These are phyloP conservation scores for Botrytis aclada DNA, from an alignment of 2,329 filamentous ascomycete genomes.

Conservation along the genomic window DNA sequence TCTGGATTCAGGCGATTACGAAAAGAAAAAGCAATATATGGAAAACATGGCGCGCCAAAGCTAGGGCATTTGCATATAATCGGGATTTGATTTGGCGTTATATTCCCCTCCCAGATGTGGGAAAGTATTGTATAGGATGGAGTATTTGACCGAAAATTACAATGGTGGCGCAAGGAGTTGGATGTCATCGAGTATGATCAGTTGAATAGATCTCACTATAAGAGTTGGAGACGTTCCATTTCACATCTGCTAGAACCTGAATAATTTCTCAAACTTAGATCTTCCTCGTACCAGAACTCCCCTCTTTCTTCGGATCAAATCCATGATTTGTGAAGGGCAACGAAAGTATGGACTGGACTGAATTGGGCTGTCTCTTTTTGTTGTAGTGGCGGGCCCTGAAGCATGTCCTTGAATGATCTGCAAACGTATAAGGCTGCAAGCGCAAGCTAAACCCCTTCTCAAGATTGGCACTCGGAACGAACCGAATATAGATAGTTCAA, in stretches of 20 bases:
- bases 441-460: not conserved
- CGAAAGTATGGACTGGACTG: not conserved
- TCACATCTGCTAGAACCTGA: not conserved
- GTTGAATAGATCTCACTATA: not conserved
- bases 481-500: too few species aligned
- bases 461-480: not conserved
- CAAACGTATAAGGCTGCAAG: slow-evolving; percentile 4
- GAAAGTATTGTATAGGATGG: slow-evolving; percentile 8
- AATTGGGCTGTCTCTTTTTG: too few species aligned
- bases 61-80: slow-evolving; percentile 10
- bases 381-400: not conserved
- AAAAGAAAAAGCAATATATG: not conserved
- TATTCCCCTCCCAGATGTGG: slow-evolving; percentile 10
- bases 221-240: not conserved
- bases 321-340: not conserved
- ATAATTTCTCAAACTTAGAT: not conserved
- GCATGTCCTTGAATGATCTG: not conserved
- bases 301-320: not conserved
- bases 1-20: not conserved
- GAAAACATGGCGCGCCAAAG: not conserved
- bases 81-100: slow-evolving; percentile 15
- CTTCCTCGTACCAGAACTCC: not conserved
- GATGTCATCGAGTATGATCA: not conserved
- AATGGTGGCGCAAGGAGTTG: slow-evolving; percentile 4
- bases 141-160: not conserved